A percentile compares a stretch with the other conserved stretches of the same genome.
These are phyloP conservation scores for Stemphylium lycopersici DNA, from an alignment of 2,329 filamentous ascomycete genomes.

Conservation along the genomic window DNA sequence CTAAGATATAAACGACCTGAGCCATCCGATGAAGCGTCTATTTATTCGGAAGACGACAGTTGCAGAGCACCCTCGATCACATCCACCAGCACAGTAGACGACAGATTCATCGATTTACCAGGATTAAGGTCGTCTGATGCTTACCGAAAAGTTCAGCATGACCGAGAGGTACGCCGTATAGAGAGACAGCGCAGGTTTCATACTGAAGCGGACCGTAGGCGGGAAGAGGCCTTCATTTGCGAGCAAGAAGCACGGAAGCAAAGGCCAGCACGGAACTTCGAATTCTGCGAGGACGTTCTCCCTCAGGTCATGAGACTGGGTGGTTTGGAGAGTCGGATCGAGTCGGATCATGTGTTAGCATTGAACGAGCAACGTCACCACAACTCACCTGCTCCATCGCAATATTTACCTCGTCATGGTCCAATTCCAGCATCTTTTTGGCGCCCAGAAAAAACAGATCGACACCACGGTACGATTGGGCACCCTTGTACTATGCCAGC, in stretches of 20 bases:
- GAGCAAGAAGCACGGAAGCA: neutral
- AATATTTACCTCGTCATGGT: neutral
- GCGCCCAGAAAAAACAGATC: neutral
- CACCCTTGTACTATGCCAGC: neutral
- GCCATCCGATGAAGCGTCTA: neutral
- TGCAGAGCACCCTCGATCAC: neutral
- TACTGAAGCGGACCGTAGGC: neutral
- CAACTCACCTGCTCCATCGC: neutral
- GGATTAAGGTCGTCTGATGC: neutral
- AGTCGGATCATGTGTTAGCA: neutral
- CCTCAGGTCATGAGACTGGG: neutral
- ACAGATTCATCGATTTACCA: neutral
- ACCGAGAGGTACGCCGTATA: neutral
- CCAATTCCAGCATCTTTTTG: neutral
- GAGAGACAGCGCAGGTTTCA: neutral
- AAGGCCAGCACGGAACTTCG: neutral
- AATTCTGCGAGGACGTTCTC: neutral
- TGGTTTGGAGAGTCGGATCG: neutral
- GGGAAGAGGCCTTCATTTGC: neutral
- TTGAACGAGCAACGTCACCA: neutral
- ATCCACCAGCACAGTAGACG: neutral
- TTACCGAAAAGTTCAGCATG: slow-evolving; percentile 5
- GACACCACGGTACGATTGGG: neutral
- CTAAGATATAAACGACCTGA: neutral
- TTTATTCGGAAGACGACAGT: neutral